Base-by-base conservation (phyloP, 169 alveolate genomes). In the Condylostoma magnum region DNA sequence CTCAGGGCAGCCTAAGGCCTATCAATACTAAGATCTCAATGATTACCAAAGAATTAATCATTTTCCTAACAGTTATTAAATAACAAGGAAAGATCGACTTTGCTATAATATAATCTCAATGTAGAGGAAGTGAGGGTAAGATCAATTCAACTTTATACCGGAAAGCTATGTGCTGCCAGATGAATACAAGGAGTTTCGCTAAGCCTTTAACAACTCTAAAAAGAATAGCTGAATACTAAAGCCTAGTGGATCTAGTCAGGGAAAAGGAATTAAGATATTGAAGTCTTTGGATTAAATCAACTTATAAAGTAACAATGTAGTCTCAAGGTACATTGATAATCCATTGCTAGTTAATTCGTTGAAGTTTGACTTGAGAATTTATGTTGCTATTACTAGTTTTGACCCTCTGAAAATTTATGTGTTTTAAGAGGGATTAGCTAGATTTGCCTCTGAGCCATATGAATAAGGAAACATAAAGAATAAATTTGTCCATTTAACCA, bases 211-310 rank as follows among this genome's bases (percentile, higher is more conserved):
- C 83, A 84, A 76, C 68, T 58, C 20, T 69, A 83, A 77, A 55
- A 75, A 65, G 37, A 69, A 75, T 58, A 51, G 81, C 78, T 69
- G 34, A 79, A 69, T 43, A 71, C 33, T 89, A 88, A 89, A 89
- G 51, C 94, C 94, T n/a, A 77, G 83, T 68, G 89, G 87, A 31
- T 70, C 79, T n/a, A 80, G 90, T 8, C 75, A 89, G 72, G 94
- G 94, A 27, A 78, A 78, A 60, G 94, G 94, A n/a, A 89, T 89
- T 4, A 69, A 80, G 52, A 69, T 89, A n/a, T 77, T 87, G 18
- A 86, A 85, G 71, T 80, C 84, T 41, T 46, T 82, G 0, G 66
- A 77, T 28, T 90, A 90, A 50, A 80, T 85, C 2, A 82, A 80
- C 8, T 69, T 78, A 63, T 69, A 47, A 51, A 2, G 33, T 38